Percentiles rank a stretch among this genome's conserved stretches.
These are phyloP conservation scores for Leccinum griseonigrum DNA, from an alignment of 1,284 basidiomycete genomes.

Conservation along the genomic window DNA sequence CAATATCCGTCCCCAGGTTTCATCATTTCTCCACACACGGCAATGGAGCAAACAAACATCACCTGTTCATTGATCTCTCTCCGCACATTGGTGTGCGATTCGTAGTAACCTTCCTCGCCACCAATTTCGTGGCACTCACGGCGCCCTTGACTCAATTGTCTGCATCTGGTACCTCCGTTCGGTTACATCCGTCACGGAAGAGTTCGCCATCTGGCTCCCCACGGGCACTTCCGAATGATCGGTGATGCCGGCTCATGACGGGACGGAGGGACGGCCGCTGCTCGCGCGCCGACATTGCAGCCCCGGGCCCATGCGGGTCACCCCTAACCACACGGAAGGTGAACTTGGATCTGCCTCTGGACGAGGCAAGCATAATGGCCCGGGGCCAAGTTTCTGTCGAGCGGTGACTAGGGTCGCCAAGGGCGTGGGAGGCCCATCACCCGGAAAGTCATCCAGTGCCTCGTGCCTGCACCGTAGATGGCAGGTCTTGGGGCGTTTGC, in stretches of 20 bases:
- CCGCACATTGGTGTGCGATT: background rate
- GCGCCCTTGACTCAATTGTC: conserved; percentile 15
- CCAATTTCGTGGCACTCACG: conserved; percentile 6
- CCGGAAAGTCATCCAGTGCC: conserved; percentile 17
- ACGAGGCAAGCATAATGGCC: conserved; percentile 3
- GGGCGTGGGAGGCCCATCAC: conserved; percentile 28
- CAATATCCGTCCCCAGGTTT: conserved; percentile 1
- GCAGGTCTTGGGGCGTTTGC: conserved; percentile 6
- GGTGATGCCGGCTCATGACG: conserved; percentile 7
- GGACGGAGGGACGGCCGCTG: background rate
- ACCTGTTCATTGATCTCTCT: background rate
- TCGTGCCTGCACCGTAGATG: conserved; percentile 31
- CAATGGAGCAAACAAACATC: background rate
- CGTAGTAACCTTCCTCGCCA: background rate
- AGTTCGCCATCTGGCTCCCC: conserved; percentile 9
- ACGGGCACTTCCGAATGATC: conserved; percentile 24
- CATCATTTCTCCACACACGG: conserved; percentile 8
- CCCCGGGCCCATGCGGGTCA: background rate
- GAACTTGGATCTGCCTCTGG: background rate
- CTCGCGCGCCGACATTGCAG: conserved; percentile 8
- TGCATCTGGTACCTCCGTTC: conserved; percentile 28
- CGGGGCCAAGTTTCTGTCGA: conserved; percentile 3
- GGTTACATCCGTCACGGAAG: conserved; percentile 24
- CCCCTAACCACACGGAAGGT: background rate
- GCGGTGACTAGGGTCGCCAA: conserved; percentile 24